Percentiles rank a stretch among this genome's conserved stretches.
These are phyloP conservation scores for Nicotiana knightiana DNA, from an alignment of 257 asterid species.

Conservation along the genomic window DNA sequence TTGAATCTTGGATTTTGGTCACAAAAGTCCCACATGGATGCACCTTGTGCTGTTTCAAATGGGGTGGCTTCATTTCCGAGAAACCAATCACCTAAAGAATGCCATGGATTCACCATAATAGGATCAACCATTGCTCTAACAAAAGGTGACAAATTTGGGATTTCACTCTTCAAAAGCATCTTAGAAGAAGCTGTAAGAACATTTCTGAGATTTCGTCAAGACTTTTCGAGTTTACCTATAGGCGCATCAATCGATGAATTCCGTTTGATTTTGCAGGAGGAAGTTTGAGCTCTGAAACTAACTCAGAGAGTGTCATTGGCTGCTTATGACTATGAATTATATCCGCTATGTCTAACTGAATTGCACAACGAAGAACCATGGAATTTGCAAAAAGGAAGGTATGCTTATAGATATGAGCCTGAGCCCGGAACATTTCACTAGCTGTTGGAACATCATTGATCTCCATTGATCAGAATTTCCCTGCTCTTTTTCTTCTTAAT, in stretches of 20 bases:
- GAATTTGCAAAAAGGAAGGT: constrained; percentile 17
- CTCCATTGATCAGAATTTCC: neutral
- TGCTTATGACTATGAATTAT: constrained; percentile 18
- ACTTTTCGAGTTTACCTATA: constrained; percentile 9
- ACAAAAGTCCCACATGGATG: neutral
- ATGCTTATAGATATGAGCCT: constrained; percentile 20
- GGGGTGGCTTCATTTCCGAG: constrained; percentile 6
- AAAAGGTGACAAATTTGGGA: constrained; percentile 7
- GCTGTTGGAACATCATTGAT: neutral
- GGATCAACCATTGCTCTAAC: neutral
- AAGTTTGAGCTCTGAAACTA: constrained; percentile 8
- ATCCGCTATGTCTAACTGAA: constrained; percentile 21
- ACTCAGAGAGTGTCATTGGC: constrained; percentile 14
- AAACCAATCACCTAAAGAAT: constrained; percentile 19
- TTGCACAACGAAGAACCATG: constrained; percentile 18
- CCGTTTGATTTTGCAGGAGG: constrained; percentile 8
- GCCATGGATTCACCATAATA: constrained; percentile 12
- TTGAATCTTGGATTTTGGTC: constrained; percentile 10
- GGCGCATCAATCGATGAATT: constrained; percentile 18
- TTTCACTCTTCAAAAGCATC: constrained; percentile 6
- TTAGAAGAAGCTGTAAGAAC: constrained; percentile 18
- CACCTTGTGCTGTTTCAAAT: constrained; percentile 17
- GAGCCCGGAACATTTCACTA: constrained; percentile 17
- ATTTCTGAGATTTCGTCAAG: neutral
- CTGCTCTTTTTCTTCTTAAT: neutral